phyloP scores from a whole-genome alignment of 1,284 basidiomycete species.

The Leccinum pachyderme region DNA sequence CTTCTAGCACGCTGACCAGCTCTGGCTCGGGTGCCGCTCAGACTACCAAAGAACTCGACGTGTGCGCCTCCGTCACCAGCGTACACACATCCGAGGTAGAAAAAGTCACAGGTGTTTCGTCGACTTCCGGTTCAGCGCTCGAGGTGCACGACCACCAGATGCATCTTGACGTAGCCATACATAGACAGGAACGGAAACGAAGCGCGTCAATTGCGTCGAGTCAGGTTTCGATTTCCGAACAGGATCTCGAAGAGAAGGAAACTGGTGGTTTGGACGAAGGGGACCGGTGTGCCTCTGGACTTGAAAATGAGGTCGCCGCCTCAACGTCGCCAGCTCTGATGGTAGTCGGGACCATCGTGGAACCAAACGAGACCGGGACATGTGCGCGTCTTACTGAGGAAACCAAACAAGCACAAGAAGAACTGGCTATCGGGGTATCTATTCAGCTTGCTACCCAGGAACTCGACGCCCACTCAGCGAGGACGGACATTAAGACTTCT shows the following conservation, averaged over 20 bases:
- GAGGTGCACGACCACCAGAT: neutral
- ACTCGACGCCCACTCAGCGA: neutral
- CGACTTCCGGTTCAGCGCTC: neutral
- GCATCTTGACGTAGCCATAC: neutral
- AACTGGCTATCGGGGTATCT: neutral
- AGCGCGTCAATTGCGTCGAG: neutral
- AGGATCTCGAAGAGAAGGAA: no score
- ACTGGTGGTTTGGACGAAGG: no score
- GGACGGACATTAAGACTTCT: neutral
- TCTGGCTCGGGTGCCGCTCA: neutral
- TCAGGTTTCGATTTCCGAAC: neutral
- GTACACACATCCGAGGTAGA: no score
- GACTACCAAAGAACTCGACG: neutral
- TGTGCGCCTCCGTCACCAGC: neutral
- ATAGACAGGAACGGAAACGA: neutral
- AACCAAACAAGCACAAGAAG: neutral
- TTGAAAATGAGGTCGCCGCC: neutral
- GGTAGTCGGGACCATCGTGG: neutral
- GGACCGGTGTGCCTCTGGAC: neutral
- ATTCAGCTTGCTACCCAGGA: neutral
- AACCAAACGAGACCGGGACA: neutral
- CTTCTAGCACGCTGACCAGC: neutral
- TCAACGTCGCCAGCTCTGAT: neutral
- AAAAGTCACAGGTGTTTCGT: neutral
- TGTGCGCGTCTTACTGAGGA: neutral